Evolutionary conservation across 2,329 filamentous ascomycete genomes (phyloP).

Genomic region (Diaporthe humulicola): DNA sequence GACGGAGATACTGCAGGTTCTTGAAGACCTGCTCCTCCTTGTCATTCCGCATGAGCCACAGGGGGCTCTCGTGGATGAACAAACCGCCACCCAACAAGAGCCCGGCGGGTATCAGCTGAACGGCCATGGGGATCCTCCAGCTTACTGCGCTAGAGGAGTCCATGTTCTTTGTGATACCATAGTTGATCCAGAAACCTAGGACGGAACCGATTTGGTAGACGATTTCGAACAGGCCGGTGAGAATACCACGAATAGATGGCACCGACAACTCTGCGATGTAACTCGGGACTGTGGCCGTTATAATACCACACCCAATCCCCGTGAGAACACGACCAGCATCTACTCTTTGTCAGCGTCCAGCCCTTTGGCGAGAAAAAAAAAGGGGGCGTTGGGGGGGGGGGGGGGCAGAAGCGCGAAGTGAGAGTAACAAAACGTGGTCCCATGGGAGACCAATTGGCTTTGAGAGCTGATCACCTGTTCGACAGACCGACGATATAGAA

Average conservation of each 20-base stretch:
- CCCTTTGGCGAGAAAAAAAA: conserved; percentile 49
- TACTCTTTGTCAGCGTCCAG: conserved; percentile 60
- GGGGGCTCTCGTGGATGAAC: conserved; percentile 56
- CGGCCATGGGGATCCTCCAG: conserved; percentile 64
- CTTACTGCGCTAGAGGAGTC: conserved; percentile 48
- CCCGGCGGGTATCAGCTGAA: conserved; percentile 59
- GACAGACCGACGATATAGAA: background rate
- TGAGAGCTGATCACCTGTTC: background rate
- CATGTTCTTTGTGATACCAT: conserved; percentile 58
- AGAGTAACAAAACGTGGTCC: background rate
- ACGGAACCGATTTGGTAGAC: conserved; percentile 66
- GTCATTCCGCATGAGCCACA: conserved; percentile 58
- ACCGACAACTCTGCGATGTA: conserved; percentile 75
- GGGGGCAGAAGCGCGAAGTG: conserved; percentile 57
- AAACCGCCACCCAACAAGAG: conserved; percentile 59
- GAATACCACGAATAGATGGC: conserved; percentile 68
- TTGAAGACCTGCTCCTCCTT: conserved; percentile 55
- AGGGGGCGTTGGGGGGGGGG: conserved; percentile 57
- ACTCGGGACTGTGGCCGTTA: conserved; percentile 71
- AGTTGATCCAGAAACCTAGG: conserved; percentile 67
- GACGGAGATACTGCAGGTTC: conserved; percentile 58
- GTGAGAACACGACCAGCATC: conserved; percentile 70
- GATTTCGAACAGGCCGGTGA: conserved; percentile 66
- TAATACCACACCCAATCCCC: conserved; percentile 68
- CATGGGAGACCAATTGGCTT: background rate